Evolutionary conservation across 2,329 filamentous ascomycete species (phyloP).

Genomic region (Sporothrix euskadiensis): DNA sequence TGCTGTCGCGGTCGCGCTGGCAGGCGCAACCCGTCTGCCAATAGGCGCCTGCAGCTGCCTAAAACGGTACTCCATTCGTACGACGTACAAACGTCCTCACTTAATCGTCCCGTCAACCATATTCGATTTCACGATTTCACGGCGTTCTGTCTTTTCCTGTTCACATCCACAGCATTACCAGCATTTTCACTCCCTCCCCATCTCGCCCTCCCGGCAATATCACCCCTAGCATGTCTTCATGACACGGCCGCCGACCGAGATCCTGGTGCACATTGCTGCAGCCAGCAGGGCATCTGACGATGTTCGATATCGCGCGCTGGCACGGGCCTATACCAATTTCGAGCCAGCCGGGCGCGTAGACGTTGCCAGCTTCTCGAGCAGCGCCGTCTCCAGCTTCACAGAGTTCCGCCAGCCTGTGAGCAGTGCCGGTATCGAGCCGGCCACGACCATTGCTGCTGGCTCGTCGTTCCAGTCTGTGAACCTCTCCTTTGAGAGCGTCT

Average conservation of each 20-base stretch:
- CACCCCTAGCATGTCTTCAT: constrained; percentile 27
- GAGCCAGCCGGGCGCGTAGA: constrained; percentile 35
- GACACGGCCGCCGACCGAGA: constrained; percentile 47
- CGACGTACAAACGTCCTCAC: neutral
- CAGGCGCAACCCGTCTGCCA: neutral
- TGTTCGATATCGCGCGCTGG: constrained; percentile 50
- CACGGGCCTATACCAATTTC: constrained; percentile 54
- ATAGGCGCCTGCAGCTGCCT: constrained; percentile 21
- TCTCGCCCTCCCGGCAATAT: neutral
- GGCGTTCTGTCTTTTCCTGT: neutral
- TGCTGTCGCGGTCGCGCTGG: constrained; percentile 1
- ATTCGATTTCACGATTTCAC: neutral
- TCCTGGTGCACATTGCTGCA: constrained; percentile 58
- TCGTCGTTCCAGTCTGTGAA: constrained; percentile 33
- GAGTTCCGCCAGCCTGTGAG: neutral
- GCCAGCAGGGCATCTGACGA: constrained; percentile 53
- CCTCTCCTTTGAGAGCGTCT: constrained; percentile 39
- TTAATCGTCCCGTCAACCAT: constrained; percentile 29
- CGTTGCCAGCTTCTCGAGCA: neutral
- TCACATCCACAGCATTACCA: neutral
- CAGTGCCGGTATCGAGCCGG: neutral
- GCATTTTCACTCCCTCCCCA: neutral
- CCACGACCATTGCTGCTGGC: neutral
- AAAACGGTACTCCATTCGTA: neutral
- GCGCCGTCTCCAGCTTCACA: neutral